phyloP scores from a whole-genome alignment of 176 grass and related monocot species.

The Pontederia crassipes region DNA sequence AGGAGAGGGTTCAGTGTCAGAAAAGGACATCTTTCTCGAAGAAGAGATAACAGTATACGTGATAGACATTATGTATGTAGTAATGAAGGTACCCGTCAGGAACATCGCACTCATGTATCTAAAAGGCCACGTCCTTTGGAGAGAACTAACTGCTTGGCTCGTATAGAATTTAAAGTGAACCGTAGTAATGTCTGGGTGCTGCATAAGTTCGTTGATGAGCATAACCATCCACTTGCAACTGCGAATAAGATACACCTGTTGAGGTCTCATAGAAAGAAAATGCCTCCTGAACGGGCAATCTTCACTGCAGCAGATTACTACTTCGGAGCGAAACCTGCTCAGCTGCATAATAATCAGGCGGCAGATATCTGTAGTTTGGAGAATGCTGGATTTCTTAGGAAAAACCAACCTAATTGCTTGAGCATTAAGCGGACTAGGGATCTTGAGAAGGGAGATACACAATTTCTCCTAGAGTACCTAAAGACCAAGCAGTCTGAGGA shows the following conservation, averaged over 20 bases:
- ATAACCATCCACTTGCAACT: conserved; percentile 17
- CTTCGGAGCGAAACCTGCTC: conserved; percentile 2
- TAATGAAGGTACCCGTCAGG: conserved; percentile 19
- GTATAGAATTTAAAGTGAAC: conserved; percentile 21
- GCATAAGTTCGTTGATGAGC: conserved; percentile 15
- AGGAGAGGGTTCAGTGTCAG: conserved; percentile 18
- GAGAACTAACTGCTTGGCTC: conserved; percentile 20
- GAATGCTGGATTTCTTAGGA: conserved; percentile 10
- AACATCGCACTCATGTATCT: not conserved
- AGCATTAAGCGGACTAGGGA: conserved; percentile 4
- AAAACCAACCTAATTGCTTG: conserved; percentile 3
- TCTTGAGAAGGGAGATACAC: conserved; percentile 16
- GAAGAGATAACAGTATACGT: conserved; percentile 15
- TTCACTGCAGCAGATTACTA: not conserved
- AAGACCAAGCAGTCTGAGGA: conserved; percentile 41
- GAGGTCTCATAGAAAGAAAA: conserved; percentile 25
- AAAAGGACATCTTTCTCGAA: conserved; percentile 24
- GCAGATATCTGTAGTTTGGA: not conserved
- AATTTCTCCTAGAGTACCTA: conserved; percentile 23
- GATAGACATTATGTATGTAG: conserved; percentile 21
- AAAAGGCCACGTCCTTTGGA: conserved; percentile 13
- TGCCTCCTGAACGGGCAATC: conserved; percentile 8
- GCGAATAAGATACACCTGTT: conserved; percentile 14
- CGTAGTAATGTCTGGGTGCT: conserved; percentile 9
- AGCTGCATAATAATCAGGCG: conserved; percentile 7